A percentile compares a stretch with the other conserved stretches of the same genome.
phyloP scores from a whole-genome alignment of 257 asterid genomes.

The Orobanche coerulescens region DNA sequence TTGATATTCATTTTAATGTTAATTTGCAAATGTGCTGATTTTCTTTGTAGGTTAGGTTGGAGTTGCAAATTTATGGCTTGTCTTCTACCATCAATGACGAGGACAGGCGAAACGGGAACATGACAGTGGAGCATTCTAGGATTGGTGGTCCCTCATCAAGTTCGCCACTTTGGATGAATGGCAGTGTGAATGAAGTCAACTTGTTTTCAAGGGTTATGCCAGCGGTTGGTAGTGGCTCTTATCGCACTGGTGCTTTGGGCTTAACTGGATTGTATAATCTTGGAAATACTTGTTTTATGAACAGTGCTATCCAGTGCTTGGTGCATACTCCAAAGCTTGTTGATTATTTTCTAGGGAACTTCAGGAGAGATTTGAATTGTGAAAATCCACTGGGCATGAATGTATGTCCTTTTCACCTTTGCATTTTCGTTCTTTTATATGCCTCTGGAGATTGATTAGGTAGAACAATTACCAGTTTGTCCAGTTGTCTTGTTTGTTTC shows the following conservation, averaged over 20 bases:
- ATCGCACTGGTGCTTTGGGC: slow-evolving; percentile 34
- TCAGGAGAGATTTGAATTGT: slow-evolving; percentile 51
- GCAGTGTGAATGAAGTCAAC: slow-evolving; percentile 29
- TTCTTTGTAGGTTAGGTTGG: slow-evolving; percentile 18
- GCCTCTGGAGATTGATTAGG: neutral
- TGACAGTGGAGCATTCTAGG: slow-evolving; percentile 26
- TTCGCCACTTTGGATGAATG: slow-evolving; percentile 35
- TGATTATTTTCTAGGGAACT: slow-evolving; percentile 66
- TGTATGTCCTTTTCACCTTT: slow-evolving; percentile 30
- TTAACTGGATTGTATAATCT: slow-evolving; percentile 54
- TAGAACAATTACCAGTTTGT: neutral
- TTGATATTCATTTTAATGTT: neutral
- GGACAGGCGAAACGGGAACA: slow-evolving; percentile 33
- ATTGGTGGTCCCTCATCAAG: slow-evolving; percentile 29
- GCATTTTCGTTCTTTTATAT: slow-evolving; percentile 1
- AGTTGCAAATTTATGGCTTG: slow-evolving; percentile 52
- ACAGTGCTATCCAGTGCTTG: slow-evolving; percentile 47
- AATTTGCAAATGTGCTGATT: slow-evolving; percentile 11
- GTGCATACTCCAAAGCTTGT: slow-evolving; percentile 54
- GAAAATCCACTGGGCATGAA: slow-evolving; percentile 62
- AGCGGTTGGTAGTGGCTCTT: slow-evolving; percentile 19
- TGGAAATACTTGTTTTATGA: slow-evolving; percentile 51
- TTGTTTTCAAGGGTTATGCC: slow-evolving; percentile 24
- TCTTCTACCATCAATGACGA: slow-evolving; percentile 28
- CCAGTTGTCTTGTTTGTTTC: neutral